Evolutionary conservation across 2,329 filamentous ascomycete genomes (phyloP).

Genomic region (Gliomastix tumulicola): DNA sequence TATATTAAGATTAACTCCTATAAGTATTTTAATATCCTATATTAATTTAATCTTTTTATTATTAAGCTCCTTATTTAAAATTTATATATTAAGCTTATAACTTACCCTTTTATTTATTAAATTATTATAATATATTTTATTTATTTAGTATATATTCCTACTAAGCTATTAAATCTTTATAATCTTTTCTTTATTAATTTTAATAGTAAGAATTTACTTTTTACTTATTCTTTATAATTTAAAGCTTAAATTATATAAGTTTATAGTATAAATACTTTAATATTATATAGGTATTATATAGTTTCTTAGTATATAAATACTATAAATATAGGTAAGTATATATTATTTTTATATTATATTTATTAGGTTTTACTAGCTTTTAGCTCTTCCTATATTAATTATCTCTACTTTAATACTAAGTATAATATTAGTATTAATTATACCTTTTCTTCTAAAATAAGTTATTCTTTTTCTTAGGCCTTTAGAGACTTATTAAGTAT

Average conservation of each 20-base stretch:
- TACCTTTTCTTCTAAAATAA: too few species aligned
- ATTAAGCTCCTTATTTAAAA: not conserved
- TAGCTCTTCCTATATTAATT: too few species aligned
- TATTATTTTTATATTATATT: slow-evolving; percentile 4
- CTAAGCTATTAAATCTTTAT: too few species aligned
- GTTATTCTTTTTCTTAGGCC: too few species aligned
- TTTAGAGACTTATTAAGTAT: too few species aligned
- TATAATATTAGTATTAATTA: too few species aligned
- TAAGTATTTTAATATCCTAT: slow-evolving; percentile 1
- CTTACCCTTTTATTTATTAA: slow-evolving; percentile 1
- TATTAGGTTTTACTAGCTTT: too few species aligned
- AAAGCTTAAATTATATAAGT: too few species aligned
- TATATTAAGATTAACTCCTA: not conserved
- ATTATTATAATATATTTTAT: slow-evolving; percentile 1
- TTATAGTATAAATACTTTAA: not conserved
- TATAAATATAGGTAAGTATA: not conserved
- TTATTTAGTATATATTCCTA: too few species aligned
- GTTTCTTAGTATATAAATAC: not conserved
- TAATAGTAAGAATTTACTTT: not conserved
- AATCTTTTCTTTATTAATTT: too few species aligned
- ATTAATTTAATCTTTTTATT: too few species aligned
- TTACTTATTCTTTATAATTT: not conserved
- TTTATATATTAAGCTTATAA: not conserved
- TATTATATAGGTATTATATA: too few species aligned
- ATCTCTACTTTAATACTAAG: slow-evolving; percentile 5